A percentile compares a stretch with the other conserved stretches of the same genome.
These are phyloP conservation scores for Metschnikowia vanudenii DNA, from an alignment of 805 yeast genomes.

Conservation along the genomic window DNA sequence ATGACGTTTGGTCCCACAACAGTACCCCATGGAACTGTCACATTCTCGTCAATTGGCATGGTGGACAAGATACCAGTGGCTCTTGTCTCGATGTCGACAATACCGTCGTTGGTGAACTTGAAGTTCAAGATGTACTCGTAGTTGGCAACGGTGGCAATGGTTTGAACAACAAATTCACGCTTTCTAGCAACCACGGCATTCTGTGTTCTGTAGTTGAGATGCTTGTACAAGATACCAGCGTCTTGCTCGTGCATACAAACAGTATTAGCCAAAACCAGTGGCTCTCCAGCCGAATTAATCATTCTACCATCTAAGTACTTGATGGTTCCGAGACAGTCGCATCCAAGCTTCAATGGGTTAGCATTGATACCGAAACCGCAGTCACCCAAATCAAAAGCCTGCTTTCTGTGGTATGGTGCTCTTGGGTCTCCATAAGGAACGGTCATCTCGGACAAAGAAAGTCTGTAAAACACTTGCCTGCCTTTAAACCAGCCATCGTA, in stretches of 20 bases:
- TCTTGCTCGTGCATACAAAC: conserved; percentile 82
- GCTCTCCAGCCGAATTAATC: conserved; percentile 58
- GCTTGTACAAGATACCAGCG: conserved; percentile 73
- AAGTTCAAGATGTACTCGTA: conserved; percentile 75
- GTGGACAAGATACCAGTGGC: conserved; percentile 87
- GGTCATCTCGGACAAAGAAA: conserved; percentile 78
- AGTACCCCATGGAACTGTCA: conserved; percentile 70
- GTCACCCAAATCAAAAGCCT: conserved; percentile 84
- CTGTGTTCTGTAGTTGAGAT: conserved; percentile 73
- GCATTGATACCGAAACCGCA: conserved; percentile 78
- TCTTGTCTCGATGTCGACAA: conserved; percentile 72
- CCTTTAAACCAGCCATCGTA: conserved; percentile 76
- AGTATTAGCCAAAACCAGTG: conserved; percentile 62
- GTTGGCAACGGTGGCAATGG: conserved; percentile 81
- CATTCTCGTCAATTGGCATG: conserved; percentile 73
- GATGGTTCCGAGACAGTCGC: conserved; percentile 81
- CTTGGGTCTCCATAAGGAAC: conserved; percentile 88
- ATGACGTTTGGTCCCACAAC: conserved; percentile 75
- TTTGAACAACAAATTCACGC: conserved; percentile 76
- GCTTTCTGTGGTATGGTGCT: conserved; percentile 80
- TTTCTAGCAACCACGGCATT: conserved; percentile 72
- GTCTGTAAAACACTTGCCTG: conserved; percentile 69
- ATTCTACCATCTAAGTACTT: conserved; percentile 66
- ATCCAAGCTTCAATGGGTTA: conserved; percentile 66
- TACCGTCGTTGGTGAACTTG: conserved; percentile 75